Base-by-base conservation (phyloP, 345 rosid genomes). In the Murraya koenigii region DNA sequence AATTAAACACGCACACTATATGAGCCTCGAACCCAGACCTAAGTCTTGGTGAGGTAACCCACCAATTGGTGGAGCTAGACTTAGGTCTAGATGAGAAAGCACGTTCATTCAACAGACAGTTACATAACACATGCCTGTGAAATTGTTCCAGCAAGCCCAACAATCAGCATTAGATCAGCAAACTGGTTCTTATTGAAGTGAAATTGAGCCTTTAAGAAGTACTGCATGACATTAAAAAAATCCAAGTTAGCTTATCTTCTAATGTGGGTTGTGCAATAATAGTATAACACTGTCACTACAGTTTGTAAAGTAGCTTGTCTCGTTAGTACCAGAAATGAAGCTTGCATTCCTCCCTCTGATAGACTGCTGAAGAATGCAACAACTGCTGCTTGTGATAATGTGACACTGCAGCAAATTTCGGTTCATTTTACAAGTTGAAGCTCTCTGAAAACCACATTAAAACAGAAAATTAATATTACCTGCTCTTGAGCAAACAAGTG, bases 151-250 rank as follows among this genome's bases (percentile, higher is more conserved):
- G 88, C 78, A 80, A 87, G 61, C 30, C 92, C 89, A 36, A 70
- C 2, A 58, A 93, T 78, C 71, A 95, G 79, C 85, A 95, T 60
- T 33, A 93, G 84, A 80, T 90, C 93, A 71, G 99, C 98, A 77
- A 88, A 93, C 81, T 93, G 89, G 76, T 86, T 80, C 81, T 93
- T 91, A 88, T 83, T 83, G 83, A 88, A 95, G 75, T 92, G 96
- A 77, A 95, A 95, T 38, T 92, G 97, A 10, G 99, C 99, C 88
- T 92, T 95, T 79, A 91, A 69, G 87, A 81, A 93, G 82, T 85
- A 95, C 99, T 93, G 90, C 89, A 89, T 32, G 22, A 62, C 0
- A 66, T 22, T 32, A 67, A 74, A 47, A 19, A 30, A 17, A 38
- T 72, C 30, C 23, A 6, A 3, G 25, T 69, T 7, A 69, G 56